Conservation (phyloP, 371 early-diverging fungal genomes). For the Mortierella sp. region DNA sequence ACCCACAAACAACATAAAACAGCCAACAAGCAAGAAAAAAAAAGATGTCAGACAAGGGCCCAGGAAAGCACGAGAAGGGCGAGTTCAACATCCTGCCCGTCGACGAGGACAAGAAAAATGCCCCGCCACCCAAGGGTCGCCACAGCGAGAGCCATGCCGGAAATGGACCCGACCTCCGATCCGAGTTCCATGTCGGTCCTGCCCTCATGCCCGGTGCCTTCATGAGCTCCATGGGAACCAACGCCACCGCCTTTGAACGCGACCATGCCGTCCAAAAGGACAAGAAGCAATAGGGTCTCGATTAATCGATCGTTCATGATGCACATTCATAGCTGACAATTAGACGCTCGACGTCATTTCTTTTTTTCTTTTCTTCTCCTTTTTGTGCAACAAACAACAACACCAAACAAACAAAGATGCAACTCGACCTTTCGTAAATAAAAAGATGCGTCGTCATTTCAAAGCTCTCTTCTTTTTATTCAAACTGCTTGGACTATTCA, state of each 20-base stretch:
- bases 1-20: neutral
- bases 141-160: constrained; percentile 4
- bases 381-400: neutral
- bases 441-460: neutral
- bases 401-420: neutral
- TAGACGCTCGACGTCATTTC: too few species aligned
- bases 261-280: constrained; percentile 13
- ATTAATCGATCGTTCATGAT: too few species aligned
- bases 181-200: constrained; percentile 43
- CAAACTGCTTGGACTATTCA: neutral
- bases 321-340: too few species aligned
- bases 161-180: constrained; percentile 16
- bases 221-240: constrained; percentile 47
- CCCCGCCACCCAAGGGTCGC: constrained; percentile 33
- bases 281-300: constrained; percentile 22
- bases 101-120: constrained; percentile 45
- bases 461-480: too few species aligned
- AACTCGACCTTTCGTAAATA: neutral
- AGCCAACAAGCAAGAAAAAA: neutral
- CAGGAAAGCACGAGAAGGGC: constrained; percentile 28
- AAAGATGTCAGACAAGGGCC: constrained; percentile 13
- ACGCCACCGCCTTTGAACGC: constrained; percentile 45
- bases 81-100: constrained; percentile 52
- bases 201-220: constrained; percentile 51
- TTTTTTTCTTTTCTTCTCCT: neutral